These are phyloP conservation scores for Neurospora sp. DNA, from an alignment of 495 filamentous ascomycete species.

Conservation along the genomic window DNA sequence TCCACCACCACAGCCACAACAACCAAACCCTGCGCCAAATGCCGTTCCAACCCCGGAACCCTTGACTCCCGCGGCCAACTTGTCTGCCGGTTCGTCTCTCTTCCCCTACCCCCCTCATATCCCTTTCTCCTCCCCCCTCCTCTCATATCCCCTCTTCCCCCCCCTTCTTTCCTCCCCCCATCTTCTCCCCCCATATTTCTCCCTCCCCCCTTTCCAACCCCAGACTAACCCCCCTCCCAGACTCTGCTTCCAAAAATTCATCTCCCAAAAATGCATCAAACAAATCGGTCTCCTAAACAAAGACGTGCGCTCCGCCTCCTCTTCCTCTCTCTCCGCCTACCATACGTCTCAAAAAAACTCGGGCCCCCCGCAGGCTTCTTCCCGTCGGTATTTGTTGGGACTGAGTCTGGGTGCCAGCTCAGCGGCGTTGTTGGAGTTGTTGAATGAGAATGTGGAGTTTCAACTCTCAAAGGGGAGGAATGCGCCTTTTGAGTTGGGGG, in stretches of 20 bases:
- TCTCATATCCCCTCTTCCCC: not conserved
- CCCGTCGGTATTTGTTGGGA: conserved; percentile 57
- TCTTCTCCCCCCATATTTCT: not conserved
- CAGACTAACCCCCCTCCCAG: conserved; percentile 33
- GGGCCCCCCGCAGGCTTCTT: conserved; percentile 20
- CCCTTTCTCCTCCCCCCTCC: not conserved
- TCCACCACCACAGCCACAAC: not conserved
- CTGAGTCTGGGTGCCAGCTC: conserved; percentile 81
- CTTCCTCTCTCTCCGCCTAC: conserved; percentile 29
- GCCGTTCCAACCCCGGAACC: not conserved
- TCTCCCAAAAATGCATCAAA: conserved; percentile 64
- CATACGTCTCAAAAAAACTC: not conserved
- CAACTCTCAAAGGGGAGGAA: conserved; percentile 46
- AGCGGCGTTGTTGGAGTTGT: conserved; percentile 61
- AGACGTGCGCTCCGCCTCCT: conserved; percentile 28
- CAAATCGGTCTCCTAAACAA: conserved; percentile 54
- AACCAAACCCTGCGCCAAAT: not conserved
- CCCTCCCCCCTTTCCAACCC: not conserved
- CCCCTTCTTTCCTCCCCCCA: not conserved
- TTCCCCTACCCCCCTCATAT: not conserved
- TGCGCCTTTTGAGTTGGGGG: conserved; percentile 53
- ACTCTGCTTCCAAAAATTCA: conserved; percentile 66
- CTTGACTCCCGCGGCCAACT: not conserved
- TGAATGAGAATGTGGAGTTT: conserved; percentile 55
- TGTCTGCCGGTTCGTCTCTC: not conserved